A percentile compares a stretch with the other conserved stretches of the same genome.
These are phyloP conservation scores for Trichoderma gracile DNA, from an alignment of 2,329 filamentous ascomycete genomes.

Conservation along the genomic window DNA sequence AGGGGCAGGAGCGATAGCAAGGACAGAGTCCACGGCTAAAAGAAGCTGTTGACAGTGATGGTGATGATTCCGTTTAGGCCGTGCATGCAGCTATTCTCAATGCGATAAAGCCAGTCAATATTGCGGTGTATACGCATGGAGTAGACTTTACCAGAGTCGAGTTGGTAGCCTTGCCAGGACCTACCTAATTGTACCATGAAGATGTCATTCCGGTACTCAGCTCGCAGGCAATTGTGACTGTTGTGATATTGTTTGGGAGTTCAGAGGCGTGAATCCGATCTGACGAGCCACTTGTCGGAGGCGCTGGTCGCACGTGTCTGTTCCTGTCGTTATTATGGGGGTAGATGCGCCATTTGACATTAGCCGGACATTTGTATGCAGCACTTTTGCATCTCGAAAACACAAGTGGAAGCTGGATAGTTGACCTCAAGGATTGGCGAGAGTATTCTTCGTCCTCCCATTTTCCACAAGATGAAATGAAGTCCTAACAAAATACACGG, in stretches of 20 bases:
- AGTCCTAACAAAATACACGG: too few relatives aligned
- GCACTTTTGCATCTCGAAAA: neutral
- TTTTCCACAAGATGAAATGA: too few relatives aligned
- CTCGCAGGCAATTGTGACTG: neutral
- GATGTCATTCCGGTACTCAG: neutral
- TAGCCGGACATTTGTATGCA: neutral
- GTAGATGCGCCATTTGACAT: neutral
- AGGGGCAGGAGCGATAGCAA: neutral
- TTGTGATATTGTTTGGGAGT: neutral
- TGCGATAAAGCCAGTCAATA: neutral
- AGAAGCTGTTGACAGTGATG: neutral
- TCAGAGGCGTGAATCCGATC: neutral
- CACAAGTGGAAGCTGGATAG: neutral
- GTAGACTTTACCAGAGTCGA: too few relatives aligned
- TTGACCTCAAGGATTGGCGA: neutral
- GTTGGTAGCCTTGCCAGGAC: too few relatives aligned
- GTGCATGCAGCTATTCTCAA: neutral
- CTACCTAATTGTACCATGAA: too few relatives aligned
- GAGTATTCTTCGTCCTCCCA: neutral
- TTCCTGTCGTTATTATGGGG: neutral
- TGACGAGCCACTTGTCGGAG: slow-evolving; percentile 18
- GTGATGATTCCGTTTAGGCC: neutral
- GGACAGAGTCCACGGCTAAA: neutral
- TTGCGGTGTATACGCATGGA: too few relatives aligned
- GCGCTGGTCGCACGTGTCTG: slow-evolving; percentile 8